Evolutionary conservation across 1,284 basidiomycete genomes (phyloP).

Genomic region (Wolfiporia cocos): DNA sequence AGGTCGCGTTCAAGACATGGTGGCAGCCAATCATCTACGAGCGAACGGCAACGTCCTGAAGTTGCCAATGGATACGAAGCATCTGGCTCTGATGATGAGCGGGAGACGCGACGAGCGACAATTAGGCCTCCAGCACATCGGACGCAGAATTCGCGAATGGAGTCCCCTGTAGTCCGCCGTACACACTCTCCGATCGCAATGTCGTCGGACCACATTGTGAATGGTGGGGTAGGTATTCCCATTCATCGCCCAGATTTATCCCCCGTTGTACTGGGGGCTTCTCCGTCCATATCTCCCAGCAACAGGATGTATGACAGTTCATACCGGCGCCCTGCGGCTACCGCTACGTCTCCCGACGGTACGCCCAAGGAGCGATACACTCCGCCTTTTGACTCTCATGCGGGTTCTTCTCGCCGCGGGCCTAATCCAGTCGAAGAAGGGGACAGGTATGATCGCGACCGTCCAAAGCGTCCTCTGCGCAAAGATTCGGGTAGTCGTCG

Average conservation of each 20-base stretch:
- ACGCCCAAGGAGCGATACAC: slow-evolving; percentile 13
- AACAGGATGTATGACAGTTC: neutral
- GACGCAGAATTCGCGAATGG: slow-evolving; percentile 22
- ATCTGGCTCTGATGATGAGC: slow-evolving; percentile 56
- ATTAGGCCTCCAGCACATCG: slow-evolving; percentile 33
- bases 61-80: slow-evolving; percentile 60
- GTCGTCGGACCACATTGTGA: slow-evolving; percentile 38
- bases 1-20: slow-evolving; percentile 48
- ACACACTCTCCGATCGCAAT: slow-evolving; percentile 26
- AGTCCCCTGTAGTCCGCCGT: slow-evolving; percentile 20
- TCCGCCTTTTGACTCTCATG: slow-evolving; percentile 26
- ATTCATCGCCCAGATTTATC: slow-evolving; percentile 18
- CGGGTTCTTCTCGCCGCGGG: slow-evolving; percentile 28
- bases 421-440: slow-evolving; percentile 14
- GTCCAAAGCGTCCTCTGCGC: slow-evolving; percentile 8
- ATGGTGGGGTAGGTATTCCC: slow-evolving; percentile 14
- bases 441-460: slow-evolving; percentile 9
- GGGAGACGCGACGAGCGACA: slow-evolving; percentile 39
- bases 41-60: slow-evolving; percentile 51
- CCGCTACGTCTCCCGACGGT: slow-evolving; percentile 39
- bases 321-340: slow-evolving; percentile 31
- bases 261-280: slow-evolving; percentile 15
- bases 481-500: slow-evolving; percentile 9
- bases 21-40: slow-evolving; percentile 65
- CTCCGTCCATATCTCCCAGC: slow-evolving; percentile 12